Evolutionary conservation across 2,329 filamentous ascomycete species (phyloP).

Genomic region (Hypoxylon sp.): DNA sequence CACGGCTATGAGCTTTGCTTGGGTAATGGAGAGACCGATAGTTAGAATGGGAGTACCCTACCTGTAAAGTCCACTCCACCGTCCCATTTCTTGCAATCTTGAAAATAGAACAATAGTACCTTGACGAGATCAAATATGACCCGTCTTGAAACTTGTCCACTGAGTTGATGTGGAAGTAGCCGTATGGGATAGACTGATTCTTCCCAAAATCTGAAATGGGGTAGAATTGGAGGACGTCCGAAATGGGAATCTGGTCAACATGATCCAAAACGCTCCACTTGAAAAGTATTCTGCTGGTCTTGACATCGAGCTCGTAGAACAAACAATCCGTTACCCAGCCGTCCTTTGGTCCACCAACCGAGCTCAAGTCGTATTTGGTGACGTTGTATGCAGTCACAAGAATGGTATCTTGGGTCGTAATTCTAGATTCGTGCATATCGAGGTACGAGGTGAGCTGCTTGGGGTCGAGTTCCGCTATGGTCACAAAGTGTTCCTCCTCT

Average conservation of each 20-base stretch:
- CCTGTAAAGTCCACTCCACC: constrained; percentile 48
- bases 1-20: background rate
- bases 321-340: constrained; percentile 57
- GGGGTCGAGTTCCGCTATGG: constrained; percentile 33
- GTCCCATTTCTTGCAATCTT: constrained; percentile 45
- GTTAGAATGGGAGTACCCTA: constrained; percentile 17
- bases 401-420: constrained; percentile 53
- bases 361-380: constrained; percentile 52
- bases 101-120: constrained; percentile 47
- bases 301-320: constrained; percentile 61
- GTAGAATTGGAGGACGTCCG: constrained; percentile 36
- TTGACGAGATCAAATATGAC: constrained; percentile 50
- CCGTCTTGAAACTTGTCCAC: constrained; percentile 49
- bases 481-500: constrained; percentile 33
- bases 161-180: constrained; percentile 52
- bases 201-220: constrained; percentile 42
- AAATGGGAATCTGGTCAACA: constrained; percentile 52
- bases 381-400: constrained; percentile 53
- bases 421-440: constrained; percentile 55
- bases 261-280: constrained; percentile 60
- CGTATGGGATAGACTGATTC: constrained; percentile 47
- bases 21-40: background rate
- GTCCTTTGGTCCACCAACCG: constrained; percentile 53
- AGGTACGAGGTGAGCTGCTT: constrained; percentile 40
- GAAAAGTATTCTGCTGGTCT: constrained; percentile 58